phyloP scores from a whole-genome alignment of 768 basidiomycete genomes.

The Lentinula edodes region DNA sequence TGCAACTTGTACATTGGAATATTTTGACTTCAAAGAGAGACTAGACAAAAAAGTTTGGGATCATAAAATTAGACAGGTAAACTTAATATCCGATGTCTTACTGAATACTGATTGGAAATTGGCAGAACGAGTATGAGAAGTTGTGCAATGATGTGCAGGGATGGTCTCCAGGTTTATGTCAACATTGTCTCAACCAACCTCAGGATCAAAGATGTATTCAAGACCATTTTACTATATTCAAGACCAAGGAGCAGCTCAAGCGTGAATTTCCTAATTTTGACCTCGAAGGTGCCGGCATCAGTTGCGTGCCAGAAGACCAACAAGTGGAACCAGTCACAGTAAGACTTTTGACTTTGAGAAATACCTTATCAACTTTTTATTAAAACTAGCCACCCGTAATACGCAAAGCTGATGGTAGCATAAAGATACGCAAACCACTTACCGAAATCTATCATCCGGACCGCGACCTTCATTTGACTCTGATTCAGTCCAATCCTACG shows the following conservation, averaged over 20 bases:
- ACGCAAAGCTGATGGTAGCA: background rate
- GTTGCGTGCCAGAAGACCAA: background rate
- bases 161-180: background rate
- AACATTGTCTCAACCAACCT: background rate
- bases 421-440: background rate
- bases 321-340: background rate
- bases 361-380: background rate
- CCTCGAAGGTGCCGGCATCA: background rate
- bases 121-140: background rate
- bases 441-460: background rate
- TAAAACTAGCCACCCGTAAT: background rate
- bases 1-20: background rate
- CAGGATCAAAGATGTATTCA: background rate
- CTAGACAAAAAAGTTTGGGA: background rate
- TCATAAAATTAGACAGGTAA: background rate
- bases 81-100: background rate
- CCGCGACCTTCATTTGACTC: background rate
- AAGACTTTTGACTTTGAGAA: background rate
- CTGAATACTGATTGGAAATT: background rate
- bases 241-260: background rate
- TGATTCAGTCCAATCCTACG: background rate
- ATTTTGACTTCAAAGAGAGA: background rate
- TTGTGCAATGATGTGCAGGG: background rate
- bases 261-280: background rate
- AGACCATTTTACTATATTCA: background rate